A percentile compares a stretch with the other conserved stretches of the same genome.
phyloP scores from a whole-genome alignment of 2,329 filamentous ascomycete genomes.

The Diaporthe amygdali region DNA sequence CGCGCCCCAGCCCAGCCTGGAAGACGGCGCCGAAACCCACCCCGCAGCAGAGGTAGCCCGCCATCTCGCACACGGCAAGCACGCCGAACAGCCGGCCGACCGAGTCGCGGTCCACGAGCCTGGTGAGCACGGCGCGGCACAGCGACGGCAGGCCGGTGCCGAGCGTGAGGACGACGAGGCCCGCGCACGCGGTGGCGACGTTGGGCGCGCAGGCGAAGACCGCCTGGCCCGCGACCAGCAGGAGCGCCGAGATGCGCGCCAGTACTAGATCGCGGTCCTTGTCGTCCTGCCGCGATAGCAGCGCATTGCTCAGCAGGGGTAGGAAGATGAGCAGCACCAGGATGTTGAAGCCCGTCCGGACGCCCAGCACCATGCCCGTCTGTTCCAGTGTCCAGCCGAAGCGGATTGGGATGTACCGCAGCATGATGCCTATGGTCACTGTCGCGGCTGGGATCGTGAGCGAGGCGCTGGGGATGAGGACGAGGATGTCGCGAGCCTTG shows the following conservation, averaged over 20 bases:
- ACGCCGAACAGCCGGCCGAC: constrained; percentile 13
- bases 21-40: constrained; percentile 6
- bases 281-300: neutral
- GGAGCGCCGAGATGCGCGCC: constrained; percentile 1
- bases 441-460: neutral
- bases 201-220: neutral
- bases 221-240: constrained; percentile 5
- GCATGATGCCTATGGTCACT: neutral
- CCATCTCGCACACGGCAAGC: constrained; percentile 17
- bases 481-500: neutral
- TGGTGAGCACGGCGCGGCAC: constrained; percentile 10
- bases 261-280: neutral
- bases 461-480: neutral
- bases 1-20: neutral
- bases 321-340: constrained; percentile 9
- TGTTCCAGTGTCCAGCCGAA: constrained; percentile 16
- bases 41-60: neutral
- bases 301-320: neutral
- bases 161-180: constrained; percentile 18
- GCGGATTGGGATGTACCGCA: constrained; percentile 16
- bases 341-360: constrained; percentile 8
- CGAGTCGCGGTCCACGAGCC: neutral
- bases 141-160: constrained; percentile 22
- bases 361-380: constrained; percentile 12
- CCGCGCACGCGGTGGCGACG: neutral